Conservation (phyloP, 495 filamentous ascomycete genomes). For the Penicillium diatomitis region DNA sequence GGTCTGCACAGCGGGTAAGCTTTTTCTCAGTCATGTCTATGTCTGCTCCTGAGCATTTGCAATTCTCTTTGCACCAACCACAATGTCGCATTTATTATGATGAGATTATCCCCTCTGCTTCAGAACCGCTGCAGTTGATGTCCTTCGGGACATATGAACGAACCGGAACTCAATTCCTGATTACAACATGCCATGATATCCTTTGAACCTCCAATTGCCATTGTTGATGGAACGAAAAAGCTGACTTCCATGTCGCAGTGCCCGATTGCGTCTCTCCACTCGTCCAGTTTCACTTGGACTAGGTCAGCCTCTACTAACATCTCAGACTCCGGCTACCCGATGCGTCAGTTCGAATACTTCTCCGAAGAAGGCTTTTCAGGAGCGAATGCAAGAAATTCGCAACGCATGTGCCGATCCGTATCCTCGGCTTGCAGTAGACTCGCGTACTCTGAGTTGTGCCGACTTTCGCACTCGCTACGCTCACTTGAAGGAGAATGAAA, state of each 20-base stretch:
- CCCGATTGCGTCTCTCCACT: constrained; percentile 13
- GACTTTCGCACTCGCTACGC: constrained; percentile 32
- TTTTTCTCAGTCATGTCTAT: constrained; percentile 1
- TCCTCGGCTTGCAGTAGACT: constrained; percentile 35
- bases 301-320: constrained; percentile 11
- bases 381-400: constrained; percentile 43
- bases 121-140: constrained; percentile 98
- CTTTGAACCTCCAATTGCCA: neutral
- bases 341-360: constrained; percentile 26
- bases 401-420: constrained; percentile 37
- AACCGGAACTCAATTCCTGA: constrained; percentile 21
- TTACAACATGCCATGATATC: constrained; percentile 5
- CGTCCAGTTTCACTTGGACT: constrained; percentile 3
- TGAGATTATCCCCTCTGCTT: constrained; percentile 39
- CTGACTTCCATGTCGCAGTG: constrained; percentile 19
- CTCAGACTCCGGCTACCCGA: constrained; percentile 6
- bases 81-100: constrained; percentile 27
- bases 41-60: neutral
- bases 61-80: too few relatives aligned
- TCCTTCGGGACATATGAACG: constrained; percentile 35
- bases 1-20: constrained; percentile 30
- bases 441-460: constrained; percentile 23
- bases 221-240: constrained; percentile 3
- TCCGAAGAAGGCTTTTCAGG: constrained; percentile 31
- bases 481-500: constrained; percentile 33